Conservation (phyloP, 108 stramenopile genomes). For the Nitzschia sp. region DNA sequence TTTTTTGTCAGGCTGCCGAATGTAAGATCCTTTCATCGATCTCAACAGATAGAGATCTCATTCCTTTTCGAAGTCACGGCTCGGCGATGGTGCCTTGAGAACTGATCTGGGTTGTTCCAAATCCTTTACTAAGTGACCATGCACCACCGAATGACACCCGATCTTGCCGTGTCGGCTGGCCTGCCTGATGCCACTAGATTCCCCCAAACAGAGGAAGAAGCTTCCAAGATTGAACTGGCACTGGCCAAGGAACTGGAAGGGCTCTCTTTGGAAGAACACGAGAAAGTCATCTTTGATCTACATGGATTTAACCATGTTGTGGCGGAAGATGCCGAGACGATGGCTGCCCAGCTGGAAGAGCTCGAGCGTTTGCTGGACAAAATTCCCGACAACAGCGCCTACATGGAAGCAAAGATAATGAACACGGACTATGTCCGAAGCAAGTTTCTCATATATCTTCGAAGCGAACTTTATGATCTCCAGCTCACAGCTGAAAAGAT, state of each 20-base stretch:
- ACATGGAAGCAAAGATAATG: conserved; percentile 12
- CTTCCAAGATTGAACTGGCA: not conserved
- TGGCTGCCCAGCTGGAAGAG: not conserved
- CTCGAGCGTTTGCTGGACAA: not conserved
- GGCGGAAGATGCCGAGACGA: not conserved
- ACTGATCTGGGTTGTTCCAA: no score
- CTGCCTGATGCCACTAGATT: conserved; percentile 1
- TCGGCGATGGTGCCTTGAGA: no score
- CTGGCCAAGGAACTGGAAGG: conserved; percentile 12
- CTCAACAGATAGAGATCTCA: no score
- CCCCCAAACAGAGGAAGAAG: conserved; percentile 6
- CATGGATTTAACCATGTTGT: conserved; percentile 5
- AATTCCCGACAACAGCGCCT: conserved; percentile 19
- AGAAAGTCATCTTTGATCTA: conserved; percentile 16
- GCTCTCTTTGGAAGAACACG: conserved; percentile 8
- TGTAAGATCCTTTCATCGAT: no score
- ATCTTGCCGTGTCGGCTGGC: conserved; percentile 3
- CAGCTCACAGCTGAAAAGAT: conserved; percentile 30
- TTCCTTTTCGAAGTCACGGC: no score
- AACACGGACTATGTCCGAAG: conserved; percentile 30
- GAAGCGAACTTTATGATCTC: conserved; percentile 38
- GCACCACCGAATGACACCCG: conserved; percentile 1
- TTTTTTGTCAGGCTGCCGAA: no score
- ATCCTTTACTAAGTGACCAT: not conserved
- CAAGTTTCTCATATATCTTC: conserved; percentile 39